Conservation (phyloP, 768 basidiomycete species). For the Collybia sordida region DNA sequence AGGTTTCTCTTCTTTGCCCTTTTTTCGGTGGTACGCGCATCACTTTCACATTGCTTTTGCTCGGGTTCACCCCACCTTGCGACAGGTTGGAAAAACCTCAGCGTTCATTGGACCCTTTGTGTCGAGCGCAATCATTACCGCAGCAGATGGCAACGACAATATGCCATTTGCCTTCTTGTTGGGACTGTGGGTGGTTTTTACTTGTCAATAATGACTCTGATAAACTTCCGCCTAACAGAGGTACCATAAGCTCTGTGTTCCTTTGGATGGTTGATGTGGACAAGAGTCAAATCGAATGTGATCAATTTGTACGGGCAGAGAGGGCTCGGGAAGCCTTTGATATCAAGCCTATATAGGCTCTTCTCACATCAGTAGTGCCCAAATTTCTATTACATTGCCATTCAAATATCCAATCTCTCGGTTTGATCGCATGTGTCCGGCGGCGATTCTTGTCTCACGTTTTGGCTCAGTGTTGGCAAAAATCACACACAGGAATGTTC, state of each 20-base stretch:
- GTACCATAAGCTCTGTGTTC: constrained; percentile 53
- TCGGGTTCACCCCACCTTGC: not conserved
- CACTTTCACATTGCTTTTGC: not conserved
- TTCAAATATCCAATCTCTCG: no score
- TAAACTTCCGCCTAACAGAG: constrained; percentile 31
- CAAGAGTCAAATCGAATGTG: constrained; percentile 64
- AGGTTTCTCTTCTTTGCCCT: constrained; percentile 77
- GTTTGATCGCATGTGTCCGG: no score
- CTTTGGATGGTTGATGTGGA: constrained; percentile 62
- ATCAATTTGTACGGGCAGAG: constrained; percentile 46
- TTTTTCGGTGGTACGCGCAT: constrained; percentile 56
- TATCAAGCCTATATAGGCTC: not conserved
- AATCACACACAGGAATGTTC: no score
- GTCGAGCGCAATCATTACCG: constrained; percentile 72
- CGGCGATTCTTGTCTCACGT: no score
- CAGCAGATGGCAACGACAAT: constrained; percentile 65
- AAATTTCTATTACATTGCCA: no score
- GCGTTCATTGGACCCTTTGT: constrained; percentile 78
- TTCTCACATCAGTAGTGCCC: not conserved
- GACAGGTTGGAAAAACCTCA: constrained; percentile 73
- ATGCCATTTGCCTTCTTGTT: constrained; percentile 79
- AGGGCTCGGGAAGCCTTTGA: constrained; percentile 7
- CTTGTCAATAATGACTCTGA: constrained; percentile 3
- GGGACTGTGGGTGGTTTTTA: constrained; percentile 46
- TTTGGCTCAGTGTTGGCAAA: no score